phyloP scores from a whole-genome alignment of 768 basidiomycete genomes.

The Suillus discolor region DNA sequence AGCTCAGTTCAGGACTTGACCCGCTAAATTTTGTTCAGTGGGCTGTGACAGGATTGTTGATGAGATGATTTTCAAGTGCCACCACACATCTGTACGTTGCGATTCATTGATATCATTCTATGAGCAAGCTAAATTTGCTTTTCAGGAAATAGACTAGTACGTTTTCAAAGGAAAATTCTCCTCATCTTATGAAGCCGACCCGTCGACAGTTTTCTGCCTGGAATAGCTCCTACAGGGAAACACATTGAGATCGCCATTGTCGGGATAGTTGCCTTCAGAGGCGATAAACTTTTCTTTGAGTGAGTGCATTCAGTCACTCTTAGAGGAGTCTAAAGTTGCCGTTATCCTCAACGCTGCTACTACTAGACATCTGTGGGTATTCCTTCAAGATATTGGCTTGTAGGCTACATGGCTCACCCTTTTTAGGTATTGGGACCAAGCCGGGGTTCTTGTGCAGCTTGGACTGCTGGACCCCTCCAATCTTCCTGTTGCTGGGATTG shows the following conservation, averaged over 20 bases:
- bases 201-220: conserved; percentile 30
- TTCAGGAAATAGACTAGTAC: conserved; percentile 45
- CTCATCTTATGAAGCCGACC: conserved; percentile 2
- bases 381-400: not conserved
- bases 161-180: conserved; percentile 8
- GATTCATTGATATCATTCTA: not conserved
- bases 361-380: conserved; percentile 31
- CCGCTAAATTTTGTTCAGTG: conserved; percentile 22
- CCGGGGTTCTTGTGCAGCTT: conserved; percentile 46
- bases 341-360: not conserved
- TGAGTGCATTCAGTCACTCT: conserved; percentile 23
- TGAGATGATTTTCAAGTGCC: conserved; percentile 49
- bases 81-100: conserved; percentile 37
- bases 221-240: conserved; percentile 40
- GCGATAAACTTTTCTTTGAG: conserved; percentile 54
- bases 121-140: not conserved
- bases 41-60: conserved; percentile 48
- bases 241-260: conserved; percentile 44
- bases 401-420: not conserved
- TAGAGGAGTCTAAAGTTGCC: not conserved
- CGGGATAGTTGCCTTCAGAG: conserved; percentile 47
- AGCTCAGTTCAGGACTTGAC: conserved; percentile 11
- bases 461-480: conserved; percentile 34
- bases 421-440: conserved; percentile 51
- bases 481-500: conserved; percentile 43